Evolutionary conservation across 768 basidiomycete species (phyloP).

Genomic region (Crepidotus variabilis): DNA sequence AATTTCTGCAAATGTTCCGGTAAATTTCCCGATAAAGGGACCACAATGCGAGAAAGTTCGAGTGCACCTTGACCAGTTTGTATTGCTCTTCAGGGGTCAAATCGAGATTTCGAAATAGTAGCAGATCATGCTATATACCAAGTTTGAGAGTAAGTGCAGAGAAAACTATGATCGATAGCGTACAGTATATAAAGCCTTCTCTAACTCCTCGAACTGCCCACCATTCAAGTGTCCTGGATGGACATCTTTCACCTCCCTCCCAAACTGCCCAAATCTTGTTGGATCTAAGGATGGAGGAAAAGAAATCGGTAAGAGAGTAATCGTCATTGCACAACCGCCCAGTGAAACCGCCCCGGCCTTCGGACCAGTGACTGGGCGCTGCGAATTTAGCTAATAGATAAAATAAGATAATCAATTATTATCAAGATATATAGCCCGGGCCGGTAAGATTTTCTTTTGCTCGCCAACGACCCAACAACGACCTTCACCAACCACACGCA

Average conservation of each 20-base stretch:
- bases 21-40: neutral
- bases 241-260: constrained; percentile 68
- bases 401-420: neutral
- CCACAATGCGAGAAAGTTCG: neutral
- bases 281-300: constrained; percentile 69
- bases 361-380: neutral
- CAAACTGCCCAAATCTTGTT: constrained; percentile 64
- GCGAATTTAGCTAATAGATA: neutral
- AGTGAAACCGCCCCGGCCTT: neutral
- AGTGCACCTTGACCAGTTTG: constrained; percentile 71
- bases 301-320: constrained; percentile 46
- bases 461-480: too few relatives aligned
- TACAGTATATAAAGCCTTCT: constrained; percentile 76
- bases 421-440: neutral
- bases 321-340: neutral
- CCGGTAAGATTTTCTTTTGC: neutral
- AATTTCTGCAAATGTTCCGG: constrained; percentile 52
- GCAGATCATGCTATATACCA: constrained; percentile 53
- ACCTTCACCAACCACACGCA: neutral
- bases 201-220: constrained; percentile 62
- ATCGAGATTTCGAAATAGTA: constrained; percentile 69
- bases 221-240: constrained; percentile 47
- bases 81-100: constrained; percentile 83
- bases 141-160: neutral
- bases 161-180: constrained; percentile 3